A percentile compares a stretch with the other conserved stretches of the same genome.
Conservation (phyloP, 1,284 basidiomycete species). For the Spongispora temasekensis region DNA sequence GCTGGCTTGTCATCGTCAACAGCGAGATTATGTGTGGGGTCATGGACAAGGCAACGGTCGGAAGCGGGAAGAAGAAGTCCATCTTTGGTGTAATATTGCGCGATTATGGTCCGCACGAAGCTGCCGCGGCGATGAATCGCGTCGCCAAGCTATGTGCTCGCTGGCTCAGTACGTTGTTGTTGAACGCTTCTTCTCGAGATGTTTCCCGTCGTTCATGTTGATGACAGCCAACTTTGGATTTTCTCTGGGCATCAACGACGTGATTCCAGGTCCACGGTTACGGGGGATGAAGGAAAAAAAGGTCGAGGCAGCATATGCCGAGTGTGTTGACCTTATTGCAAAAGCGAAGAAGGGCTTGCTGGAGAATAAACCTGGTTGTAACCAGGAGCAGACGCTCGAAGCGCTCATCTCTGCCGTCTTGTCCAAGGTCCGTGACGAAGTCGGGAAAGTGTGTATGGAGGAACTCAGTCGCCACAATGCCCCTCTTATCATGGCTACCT, state of each 20-base stretch:
- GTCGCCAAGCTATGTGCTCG: conserved; percentile 95
- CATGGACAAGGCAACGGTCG: conserved; percentile 98
- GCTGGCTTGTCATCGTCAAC: conserved; percentile 97
- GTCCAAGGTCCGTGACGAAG: conserved; percentile 93
- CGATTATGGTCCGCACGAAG: conserved; percentile 95
- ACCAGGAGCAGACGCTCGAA: conserved; percentile 97
- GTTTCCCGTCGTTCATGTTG: background rate
- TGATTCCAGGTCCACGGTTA: conserved; percentile 90
- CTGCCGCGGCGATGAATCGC: conserved; percentile 94
- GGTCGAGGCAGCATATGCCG: conserved; percentile 88
- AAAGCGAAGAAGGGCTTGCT: conserved; percentile 91
- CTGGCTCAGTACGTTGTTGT: conserved; percentile 82
- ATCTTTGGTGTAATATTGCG: conserved; percentile 98
- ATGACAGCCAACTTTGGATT: conserved; percentile 90
- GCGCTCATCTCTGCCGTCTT: conserved; percentile 92
- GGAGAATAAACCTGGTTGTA: conserved; percentile 94
- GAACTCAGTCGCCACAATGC: conserved; percentile 97
- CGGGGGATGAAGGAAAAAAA: conserved; percentile 82
- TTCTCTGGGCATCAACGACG: conserved; percentile 98
- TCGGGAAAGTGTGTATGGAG: conserved; percentile 98
- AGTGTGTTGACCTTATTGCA: conserved; percentile 86
- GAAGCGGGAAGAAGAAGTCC: conserved; percentile 98
- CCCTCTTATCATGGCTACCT: conserved; percentile 98
- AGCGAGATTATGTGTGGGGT: conserved; percentile 99
- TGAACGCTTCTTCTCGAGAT: too few relatives aligned